phyloP scores from a whole-genome alignment of 768 basidiomycete species.

The Suillus subluteus region DNA sequence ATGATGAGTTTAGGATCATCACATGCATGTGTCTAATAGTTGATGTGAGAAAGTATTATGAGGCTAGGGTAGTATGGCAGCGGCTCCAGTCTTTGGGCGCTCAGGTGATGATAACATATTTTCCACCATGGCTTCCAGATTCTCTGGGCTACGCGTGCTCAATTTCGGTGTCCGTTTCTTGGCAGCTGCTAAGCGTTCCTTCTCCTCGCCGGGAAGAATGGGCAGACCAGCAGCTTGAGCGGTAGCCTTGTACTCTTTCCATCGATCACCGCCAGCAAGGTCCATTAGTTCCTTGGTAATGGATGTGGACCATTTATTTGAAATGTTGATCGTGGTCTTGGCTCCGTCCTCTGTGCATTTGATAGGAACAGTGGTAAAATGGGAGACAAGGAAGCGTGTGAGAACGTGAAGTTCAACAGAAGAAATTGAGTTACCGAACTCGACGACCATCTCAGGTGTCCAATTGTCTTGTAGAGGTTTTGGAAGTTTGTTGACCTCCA shows the following conservation, averaged over 20 bases:
- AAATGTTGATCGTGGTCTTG: conserved; percentile 51
- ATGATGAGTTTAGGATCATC: conserved; percentile 11
- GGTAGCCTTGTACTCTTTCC: conserved; percentile 59
- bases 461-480: conserved; percentile 59
- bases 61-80: conserved; percentile 40
- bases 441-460: conserved; percentile 63
- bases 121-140: conserved; percentile 29
- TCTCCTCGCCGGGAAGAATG: conserved; percentile 50
- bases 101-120: conserved; percentile 34
- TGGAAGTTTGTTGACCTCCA: conserved; percentile 56
- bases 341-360: conserved; percentile 51
- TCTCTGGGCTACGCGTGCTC: conserved; percentile 17
- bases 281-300: conserved; percentile 77
- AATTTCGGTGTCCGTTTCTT: conserved; percentile 18
- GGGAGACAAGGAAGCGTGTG: neutral
- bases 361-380: neutral
- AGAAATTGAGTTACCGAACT: conserved; percentile 57
- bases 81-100: conserved; percentile 41
- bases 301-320: conserved; percentile 69
- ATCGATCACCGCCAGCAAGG: conserved; percentile 58
- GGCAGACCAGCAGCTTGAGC: conserved; percentile 50
- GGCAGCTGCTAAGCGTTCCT: conserved; percentile 26
- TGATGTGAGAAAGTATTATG: neutral
- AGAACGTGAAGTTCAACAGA: neutral
- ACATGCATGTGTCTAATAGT: neutral